Base-by-base conservation (phyloP, 768 basidiomycete genomes). In the Tricholoma matsutake region DNA sequence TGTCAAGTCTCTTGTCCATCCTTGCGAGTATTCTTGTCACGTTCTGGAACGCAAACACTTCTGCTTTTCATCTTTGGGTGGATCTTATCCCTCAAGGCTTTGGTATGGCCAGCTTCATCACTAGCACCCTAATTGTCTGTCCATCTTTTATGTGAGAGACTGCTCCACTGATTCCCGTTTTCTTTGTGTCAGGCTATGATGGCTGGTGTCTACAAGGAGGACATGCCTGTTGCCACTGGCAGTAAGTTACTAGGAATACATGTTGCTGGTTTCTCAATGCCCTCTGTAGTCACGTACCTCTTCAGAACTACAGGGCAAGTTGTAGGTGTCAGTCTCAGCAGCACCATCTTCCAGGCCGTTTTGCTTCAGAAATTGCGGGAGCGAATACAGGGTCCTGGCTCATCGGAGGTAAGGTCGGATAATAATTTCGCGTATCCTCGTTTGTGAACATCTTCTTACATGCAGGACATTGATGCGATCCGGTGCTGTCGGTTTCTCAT, bases 291-390 rank as follows among this genome's bases (percentile, higher is more conserved):
- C 67, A 92, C 91, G 32, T 98, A 98, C 74, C 80, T 97, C 52
- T 96, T 96, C 79, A 81, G 96, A 64, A 95, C 94, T 7, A 91
- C 92, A 16, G 96, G 96, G 2, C 96, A 98, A 78, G 97, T 97
- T 22, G 81, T 98, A 58, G 97, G 96, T 35, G 96, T 99, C 57
- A 91, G 92, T 67, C 77, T 96, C 51, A 88, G 87, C 66, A 92
- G 94, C 20, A 89, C 93, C 0, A 72, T 98, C 28, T 76, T 96
- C 32, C 96, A 99, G 74, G 83, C 84, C 5, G 81, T 96, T 35
- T 80, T 99, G 41, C 75, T 87, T 29, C 73, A 78, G 53, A 85
- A 91, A 68, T 78, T 99, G 58, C 83, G 84, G 59, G 75, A 81
- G 62, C 83, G 87, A 56, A 96, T 99, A 65, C 83, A 80, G 6